Evolutionary conservation across 176 grass and related monocot genomes (phyloP), one percentile per base, ranked within the genome.

Genomic region (Bromus sterilis): DNA sequence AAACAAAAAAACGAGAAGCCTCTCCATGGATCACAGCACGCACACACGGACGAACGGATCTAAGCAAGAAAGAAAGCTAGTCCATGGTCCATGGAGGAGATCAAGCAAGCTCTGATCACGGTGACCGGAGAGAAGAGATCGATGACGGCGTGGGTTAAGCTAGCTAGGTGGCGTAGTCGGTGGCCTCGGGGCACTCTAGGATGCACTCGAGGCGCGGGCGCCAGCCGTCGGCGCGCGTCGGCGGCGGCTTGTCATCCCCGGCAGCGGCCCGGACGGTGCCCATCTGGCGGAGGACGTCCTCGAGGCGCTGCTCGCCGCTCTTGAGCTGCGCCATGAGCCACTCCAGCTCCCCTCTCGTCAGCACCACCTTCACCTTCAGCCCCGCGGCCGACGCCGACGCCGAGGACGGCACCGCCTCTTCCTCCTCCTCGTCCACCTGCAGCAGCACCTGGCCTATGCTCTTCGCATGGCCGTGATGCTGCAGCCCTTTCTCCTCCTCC

Each of bases 271-370:
- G 71, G 46, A 20, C 82, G 40, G 36, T 43, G 4, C 34, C 57
- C 86, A 94, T 58, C 80, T 91, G 82, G 26, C 82, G 75, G 59
- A 94, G 84, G 21, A 91, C 89, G 82, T 94, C 89, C 76, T 91
- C 56, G 66, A 94, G 83, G 51, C 89, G 84, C 46, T 78, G 82
- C 18, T 94, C 89, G 80, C 92, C 92, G 79, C 35, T 79, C 71
- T 91, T 94, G 84, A 94, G 86, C 80, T 89, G 86, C 64, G 86
- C 76, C 92, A 91, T 91, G 73, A 94, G 92, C 83, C 92, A 91
- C 79, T 91, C 86, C 16, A 94, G 89, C 92, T 94, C 92, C 9
- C 57, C 76, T 4, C 92, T 63, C 46, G 86, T 89, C n/a, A 94
- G 89, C 25, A 94, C 83, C 36, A 94, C 31, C 83, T 94, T 94